A percentile compares a stretch with the other conserved stretches of the same genome.
These are phyloP conservation scores for Penicillium manginii DNA, from an alignment of 495 filamentous ascomycete species.

Conservation along the genomic window DNA sequence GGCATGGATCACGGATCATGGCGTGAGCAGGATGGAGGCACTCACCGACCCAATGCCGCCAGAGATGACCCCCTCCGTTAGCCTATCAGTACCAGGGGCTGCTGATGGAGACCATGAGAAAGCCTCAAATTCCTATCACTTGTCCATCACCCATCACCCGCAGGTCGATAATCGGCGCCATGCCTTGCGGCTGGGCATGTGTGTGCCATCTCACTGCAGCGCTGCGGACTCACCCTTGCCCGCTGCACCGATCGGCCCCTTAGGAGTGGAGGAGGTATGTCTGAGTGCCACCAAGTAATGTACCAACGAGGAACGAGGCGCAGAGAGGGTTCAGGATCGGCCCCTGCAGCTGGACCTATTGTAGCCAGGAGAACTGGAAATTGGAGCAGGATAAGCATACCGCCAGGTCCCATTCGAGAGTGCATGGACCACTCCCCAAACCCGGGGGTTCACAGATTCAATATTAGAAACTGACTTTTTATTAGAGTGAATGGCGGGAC, in stretches of 20 bases:
- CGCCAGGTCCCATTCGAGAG: conserved; percentile 5
- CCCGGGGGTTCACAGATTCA: conserved; percentile 6
- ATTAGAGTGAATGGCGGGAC: conserved; percentile 6
- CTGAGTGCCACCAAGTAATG: conserved; percentile 21
- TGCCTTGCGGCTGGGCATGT: not conserved
- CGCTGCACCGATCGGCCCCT: conserved; percentile 26
- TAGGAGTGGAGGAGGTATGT: conserved; percentile 15
- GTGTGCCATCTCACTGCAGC: conserved; percentile 33
- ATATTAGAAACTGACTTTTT: conserved; percentile 4
- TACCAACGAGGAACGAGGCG: conserved; percentile 3
- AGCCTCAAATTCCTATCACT: not conserved
- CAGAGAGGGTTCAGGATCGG: conserved; percentile 22
- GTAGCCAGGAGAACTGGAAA: conserved; percentile 2
- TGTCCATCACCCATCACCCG: not conserved
- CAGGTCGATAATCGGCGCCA: conserved; percentile 11
- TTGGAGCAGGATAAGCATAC: conserved; percentile 11
- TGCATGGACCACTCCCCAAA: conserved; percentile 12
- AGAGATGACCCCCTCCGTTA: not conserved
- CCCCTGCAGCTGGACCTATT: conserved; percentile 22
- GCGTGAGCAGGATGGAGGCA: not conserved
- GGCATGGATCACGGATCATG: not conserved
- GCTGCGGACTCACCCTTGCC: conserved; percentile 18
- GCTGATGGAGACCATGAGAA: not conserved
- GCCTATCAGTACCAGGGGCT: not conserved
- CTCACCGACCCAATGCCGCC: not conserved